These are phyloP conservation scores for Blastomyces silverae DNA, from an alignment of 2,329 filamentous ascomycete species.

Conservation along the genomic window DNA sequence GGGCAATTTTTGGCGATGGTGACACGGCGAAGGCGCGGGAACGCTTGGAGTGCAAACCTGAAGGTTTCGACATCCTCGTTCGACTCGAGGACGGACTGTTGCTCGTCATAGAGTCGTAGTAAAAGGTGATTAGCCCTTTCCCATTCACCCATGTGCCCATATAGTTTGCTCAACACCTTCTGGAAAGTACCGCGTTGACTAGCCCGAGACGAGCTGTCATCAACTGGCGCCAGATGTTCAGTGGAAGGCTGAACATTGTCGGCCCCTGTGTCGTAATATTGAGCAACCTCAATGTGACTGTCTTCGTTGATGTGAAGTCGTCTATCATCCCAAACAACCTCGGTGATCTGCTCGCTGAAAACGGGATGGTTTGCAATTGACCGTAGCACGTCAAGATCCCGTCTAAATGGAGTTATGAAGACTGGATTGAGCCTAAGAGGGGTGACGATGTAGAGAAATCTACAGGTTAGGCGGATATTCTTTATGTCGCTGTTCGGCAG, in stretches of 20 bases:
- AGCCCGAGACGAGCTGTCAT: background rate
- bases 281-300: background rate
- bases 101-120: background rate
- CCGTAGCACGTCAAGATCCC: conserved; percentile 1
- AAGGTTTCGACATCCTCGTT: conserved; percentile 5
- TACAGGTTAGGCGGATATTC: conserved; percentile 3
- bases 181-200: background rate
- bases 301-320: background rate
- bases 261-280: conserved; percentile 10
- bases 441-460: background rate
- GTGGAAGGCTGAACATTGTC: conserved; percentile 7
- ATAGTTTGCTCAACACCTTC: too few relatives aligned
- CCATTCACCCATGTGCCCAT: conserved; percentile 4
- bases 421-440: conserved; percentile 1
- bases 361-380: conserved; percentile 6
- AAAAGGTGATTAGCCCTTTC: background rate
- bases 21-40: conserved; percentile 5
- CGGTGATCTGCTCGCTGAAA: conserved; percentile 1
- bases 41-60: conserved; percentile 3
- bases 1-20: background rate
- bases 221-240: background rate
- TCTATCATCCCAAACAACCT: conserved; percentile 12
- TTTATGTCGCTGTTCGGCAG: conserved; percentile 12
- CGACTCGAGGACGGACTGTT: background rate
- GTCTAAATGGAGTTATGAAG: conserved; percentile 3